Evolutionary conservation across 2,329 filamentous ascomycete species (phyloP).

Genomic region (Pezicula neosporulosa): DNA sequence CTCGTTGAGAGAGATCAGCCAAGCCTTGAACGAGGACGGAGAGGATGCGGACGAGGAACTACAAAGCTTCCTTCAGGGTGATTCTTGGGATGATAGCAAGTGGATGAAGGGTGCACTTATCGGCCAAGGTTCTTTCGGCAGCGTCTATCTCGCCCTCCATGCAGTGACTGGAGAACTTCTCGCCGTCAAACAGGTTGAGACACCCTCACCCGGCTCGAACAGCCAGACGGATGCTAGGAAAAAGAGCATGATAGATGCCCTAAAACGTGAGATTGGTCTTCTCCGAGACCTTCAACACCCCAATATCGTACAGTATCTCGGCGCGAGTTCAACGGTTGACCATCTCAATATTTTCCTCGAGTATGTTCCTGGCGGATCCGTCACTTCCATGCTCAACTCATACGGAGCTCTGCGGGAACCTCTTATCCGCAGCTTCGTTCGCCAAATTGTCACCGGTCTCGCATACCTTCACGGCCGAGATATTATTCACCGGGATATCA

Average conservation of each 20-base stretch:
- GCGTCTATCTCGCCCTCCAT: conserved; percentile 91
- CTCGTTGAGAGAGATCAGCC: conserved; percentile 78
- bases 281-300: conserved; percentile 91
- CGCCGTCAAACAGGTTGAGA: conserved; percentile 96
- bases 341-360: conserved; percentile 99
- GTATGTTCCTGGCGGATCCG: conserved; percentile 95
- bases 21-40: conserved; percentile 84
- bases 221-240: conserved; percentile 85
- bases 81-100: conserved; percentile 94
- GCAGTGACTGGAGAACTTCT: conserved; percentile 95
- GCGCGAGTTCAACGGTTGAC: conserved; percentile 85
- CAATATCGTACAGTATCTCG: conserved; percentile 97
- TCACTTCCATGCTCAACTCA: conserved; percentile 97
- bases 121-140: conserved; percentile 94
- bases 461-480: conserved; percentile 91
- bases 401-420: conserved; percentile 94
- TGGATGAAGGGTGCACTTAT: conserved; percentile 99
- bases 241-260: conserved; percentile 95
- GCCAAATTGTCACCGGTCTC: conserved; percentile 89
- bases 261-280: conserved; percentile 94
- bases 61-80: conserved; percentile 83
- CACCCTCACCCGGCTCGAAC: conserved; percentile 73
- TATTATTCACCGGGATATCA: conserved; percentile 98
- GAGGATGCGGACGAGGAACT: conserved; percentile 90
- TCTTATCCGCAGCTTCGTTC: conserved; percentile 91